phyloP scores from a whole-genome alignment of 2,329 filamentous ascomycete genomes.

The Phyllosticta ampelicida region DNA sequence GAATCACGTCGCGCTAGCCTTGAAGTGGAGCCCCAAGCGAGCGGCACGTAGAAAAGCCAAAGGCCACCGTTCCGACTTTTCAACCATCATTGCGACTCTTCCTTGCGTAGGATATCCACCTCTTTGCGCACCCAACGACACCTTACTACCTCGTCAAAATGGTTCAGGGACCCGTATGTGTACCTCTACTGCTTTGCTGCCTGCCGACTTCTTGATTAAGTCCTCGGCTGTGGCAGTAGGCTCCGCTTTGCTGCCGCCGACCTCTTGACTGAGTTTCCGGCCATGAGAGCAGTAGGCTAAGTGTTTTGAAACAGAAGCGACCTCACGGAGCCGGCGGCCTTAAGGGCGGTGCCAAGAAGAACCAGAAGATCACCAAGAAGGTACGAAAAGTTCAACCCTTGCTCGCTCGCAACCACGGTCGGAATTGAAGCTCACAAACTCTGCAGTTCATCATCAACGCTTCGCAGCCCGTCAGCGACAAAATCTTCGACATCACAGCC shows the following conservation, averaged over 20 bases:
- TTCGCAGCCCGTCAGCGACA: conserved; percentile 94
- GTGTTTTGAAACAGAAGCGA: conserved; percentile 47
- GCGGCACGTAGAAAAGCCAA: conserved; percentile 8
- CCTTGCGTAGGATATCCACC: conserved; percentile 73
- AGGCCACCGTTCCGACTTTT: neutral
- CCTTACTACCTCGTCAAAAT: conserved; percentile 17
- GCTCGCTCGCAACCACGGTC: neutral
- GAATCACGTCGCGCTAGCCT: conserved; percentile 2
- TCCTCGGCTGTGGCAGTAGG: conserved; percentile 62
- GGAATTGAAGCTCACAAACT: neutral
- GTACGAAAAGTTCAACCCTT: conserved; percentile 34
- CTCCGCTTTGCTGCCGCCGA: conserved; percentile 92
- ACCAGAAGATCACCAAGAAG: conserved; percentile 76
- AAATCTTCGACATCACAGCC: conserved; percentile 98
- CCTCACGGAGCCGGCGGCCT: conserved; percentile 16
- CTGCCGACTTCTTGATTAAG: conserved; percentile 37
- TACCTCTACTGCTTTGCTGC: conserved; percentile 80
- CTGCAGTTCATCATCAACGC: conserved; percentile 96
- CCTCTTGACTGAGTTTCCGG: conserved; percentile 24
- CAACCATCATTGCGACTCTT: neutral
- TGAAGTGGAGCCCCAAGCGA: neutral
- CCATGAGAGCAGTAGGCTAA: conserved; percentile 87
- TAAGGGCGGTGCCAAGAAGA: conserved; percentile 34
- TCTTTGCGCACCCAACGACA: conserved; percentile 59
- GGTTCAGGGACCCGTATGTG: conserved; percentile 65